These are phyloP conservation scores for Botrytis tulipae DNA, from an alignment of 2,329 filamentous ascomycete genomes.

Conservation along the genomic window DNA sequence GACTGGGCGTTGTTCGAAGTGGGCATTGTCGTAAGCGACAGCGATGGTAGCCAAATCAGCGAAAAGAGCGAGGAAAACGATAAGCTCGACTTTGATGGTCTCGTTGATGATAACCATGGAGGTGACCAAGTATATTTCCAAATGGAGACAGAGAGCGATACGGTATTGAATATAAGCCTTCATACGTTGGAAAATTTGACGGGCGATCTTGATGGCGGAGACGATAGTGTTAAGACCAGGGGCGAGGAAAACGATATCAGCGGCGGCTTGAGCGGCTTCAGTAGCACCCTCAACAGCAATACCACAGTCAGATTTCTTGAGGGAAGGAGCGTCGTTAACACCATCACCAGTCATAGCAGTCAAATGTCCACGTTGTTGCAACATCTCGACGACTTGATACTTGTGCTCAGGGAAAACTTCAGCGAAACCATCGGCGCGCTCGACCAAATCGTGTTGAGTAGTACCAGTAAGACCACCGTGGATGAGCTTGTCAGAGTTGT, in stretches of 20 bases:
- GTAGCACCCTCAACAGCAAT: slow-evolving; percentile 92
- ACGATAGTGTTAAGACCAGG: slow-evolving; percentile 90
- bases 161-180: slow-evolving; percentile 95
- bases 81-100: slow-evolving; percentile 68
- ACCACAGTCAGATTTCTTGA: slow-evolving; percentile 93
- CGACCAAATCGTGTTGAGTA: slow-evolving; percentile 73
- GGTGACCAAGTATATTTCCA: slow-evolving; percentile 78
- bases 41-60: slow-evolving; percentile 78
- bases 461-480: slow-evolving; percentile 72
- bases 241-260: slow-evolving; percentile 91
- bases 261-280: slow-evolving; percentile 84
- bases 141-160: slow-evolving; percentile 86
- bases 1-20: slow-evolving; percentile 71
- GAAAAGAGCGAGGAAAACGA: slow-evolving; percentile 78
- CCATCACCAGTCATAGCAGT: slow-evolving; percentile 96
- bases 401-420: slow-evolving; percentile 96
- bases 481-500: slow-evolving; percentile 76
- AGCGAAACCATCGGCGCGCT: slow-evolving; percentile 90
- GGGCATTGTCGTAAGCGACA: slow-evolving; percentile 75
- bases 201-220: slow-evolving; percentile 86
- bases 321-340: slow-evolving; percentile 89
- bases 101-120: slow-evolving; percentile 81
- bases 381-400: slow-evolving; percentile 90
- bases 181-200: slow-evolving; percentile 96
- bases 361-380: slow-evolving; percentile 89